These are phyloP conservation scores for Schoenoplectus triqueter DNA, from an alignment of 202 grass and related monocot genomes.

Conservation along the genomic window DNA sequence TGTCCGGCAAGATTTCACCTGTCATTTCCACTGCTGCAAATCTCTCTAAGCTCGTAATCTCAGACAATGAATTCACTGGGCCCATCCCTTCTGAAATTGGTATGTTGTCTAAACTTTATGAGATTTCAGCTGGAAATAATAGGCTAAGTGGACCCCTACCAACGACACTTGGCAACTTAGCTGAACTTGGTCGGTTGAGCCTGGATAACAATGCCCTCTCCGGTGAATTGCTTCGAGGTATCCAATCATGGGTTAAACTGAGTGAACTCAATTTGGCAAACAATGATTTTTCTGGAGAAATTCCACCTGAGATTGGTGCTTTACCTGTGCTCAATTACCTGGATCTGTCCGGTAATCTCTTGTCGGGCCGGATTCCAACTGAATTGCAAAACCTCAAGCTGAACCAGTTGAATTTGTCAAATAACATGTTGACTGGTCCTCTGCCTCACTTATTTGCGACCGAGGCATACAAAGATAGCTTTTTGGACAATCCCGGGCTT, in stretches of 20 bases:
- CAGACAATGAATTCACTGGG: constrained; percentile 65
- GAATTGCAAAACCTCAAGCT: constrained; percentile 86
- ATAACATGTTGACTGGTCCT: constrained; percentile 70
- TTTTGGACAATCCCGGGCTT: constrained; percentile 72
- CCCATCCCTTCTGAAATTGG: constrained; percentile 79
- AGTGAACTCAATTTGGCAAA: constrained; percentile 72
- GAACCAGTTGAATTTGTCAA: constrained; percentile 75
- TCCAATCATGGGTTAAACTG: constrained; percentile 75
- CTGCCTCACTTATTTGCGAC: constrained; percentile 62
- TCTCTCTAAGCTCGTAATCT: constrained; percentile 71
- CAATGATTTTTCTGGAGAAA: constrained; percentile 61
- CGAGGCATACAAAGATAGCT: constrained; percentile 58
- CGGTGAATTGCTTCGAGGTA: constrained; percentile 67
- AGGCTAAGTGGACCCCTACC: constrained; percentile 72
- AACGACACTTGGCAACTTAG: constrained; percentile 49
- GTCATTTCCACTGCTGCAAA: constrained; percentile 71
- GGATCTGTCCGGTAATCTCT: constrained; percentile 67
- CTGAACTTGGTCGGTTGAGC: constrained; percentile 67
- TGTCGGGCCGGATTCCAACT: constrained; percentile 62
- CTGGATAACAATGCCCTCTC: constrained; percentile 72
- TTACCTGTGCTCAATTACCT: constrained; percentile 84
- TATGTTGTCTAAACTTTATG: constrained; percentile 57
- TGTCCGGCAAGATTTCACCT: constrained; percentile 69
- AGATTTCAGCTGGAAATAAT: constrained; percentile 77
- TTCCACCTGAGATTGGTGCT: constrained; percentile 70